Percentiles rank a stretch among this genome's conserved stretches.
Evolutionary conservation across 768 basidiomycete genomes (phyloP).

Genomic region (Paxillus involutus): DNA sequence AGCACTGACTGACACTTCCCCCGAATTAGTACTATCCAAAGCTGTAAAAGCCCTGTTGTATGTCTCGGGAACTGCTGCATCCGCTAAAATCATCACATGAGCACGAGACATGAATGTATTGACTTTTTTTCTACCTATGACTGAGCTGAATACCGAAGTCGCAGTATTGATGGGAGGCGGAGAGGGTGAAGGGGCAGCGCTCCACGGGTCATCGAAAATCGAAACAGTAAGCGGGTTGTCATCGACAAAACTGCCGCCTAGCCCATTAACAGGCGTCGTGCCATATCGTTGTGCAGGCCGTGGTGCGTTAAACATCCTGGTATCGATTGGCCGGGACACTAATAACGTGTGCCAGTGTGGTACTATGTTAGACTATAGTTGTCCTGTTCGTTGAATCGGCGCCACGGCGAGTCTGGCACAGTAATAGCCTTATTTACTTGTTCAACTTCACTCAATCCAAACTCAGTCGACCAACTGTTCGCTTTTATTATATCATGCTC

Average conservation of each 20-base stretch:
- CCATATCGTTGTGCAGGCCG: slow-evolving; percentile 70
- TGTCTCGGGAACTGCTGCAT: slow-evolving; percentile 75
- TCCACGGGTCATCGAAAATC: slow-evolving; percentile 84
- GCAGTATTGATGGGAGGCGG: slow-evolving; percentile 57
- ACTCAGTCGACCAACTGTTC: no score
- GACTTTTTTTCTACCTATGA: slow-evolving; percentile 51
- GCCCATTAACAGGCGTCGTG: slow-evolving; percentile 51
- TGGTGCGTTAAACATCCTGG: slow-evolving; percentile 82
- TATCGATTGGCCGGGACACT: slow-evolving; percentile 1
- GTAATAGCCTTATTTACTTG: no score
- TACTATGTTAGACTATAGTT: no score
- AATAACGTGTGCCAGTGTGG: background rate
- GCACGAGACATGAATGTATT: background rate
- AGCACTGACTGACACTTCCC: slow-evolving; percentile 81
- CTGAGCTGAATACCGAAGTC: slow-evolving; percentile 59
- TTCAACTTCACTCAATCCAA: background rate
- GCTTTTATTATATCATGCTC: no score
- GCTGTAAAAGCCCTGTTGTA: slow-evolving; percentile 74
- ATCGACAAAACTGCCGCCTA: slow-evolving; percentile 73
- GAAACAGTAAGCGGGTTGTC: slow-evolving; percentile 75
- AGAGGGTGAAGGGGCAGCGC: slow-evolving; percentile 68
- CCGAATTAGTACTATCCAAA: slow-evolving; percentile 68
- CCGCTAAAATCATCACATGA: slow-evolving; percentile 45
- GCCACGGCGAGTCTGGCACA: background rate
- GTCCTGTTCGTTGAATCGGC: no score